These are phyloP conservation scores for Aspergillus asperescens DNA, from an alignment of 495 filamentous ascomycete genomes.

Conservation along the genomic window DNA sequence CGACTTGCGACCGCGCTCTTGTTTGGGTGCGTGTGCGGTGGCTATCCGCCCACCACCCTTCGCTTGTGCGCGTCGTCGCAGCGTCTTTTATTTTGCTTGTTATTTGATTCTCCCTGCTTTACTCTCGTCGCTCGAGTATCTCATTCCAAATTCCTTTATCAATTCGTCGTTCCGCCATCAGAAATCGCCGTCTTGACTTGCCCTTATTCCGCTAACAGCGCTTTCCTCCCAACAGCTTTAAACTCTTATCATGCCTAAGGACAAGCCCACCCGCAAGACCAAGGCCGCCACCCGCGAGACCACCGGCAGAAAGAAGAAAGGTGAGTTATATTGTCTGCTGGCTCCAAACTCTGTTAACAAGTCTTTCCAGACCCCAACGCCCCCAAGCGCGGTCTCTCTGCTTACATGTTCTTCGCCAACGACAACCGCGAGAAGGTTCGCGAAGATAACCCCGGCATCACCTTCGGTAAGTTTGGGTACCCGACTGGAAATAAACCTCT, in stretches of 20 bases:
- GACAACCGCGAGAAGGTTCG: constrained; percentile 97
- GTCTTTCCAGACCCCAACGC: constrained; percentile 78
- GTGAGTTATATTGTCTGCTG: constrained; percentile 39
- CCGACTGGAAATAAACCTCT: constrained; percentile 7
- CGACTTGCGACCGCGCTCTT: constrained; percentile 24
- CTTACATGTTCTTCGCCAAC: constrained; percentile 99
- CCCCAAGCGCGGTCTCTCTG: constrained; percentile 97
- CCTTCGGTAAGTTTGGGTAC: constrained; percentile 64
- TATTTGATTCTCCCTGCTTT: constrained; percentile 12
- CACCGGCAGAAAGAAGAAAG: constrained; percentile 73
- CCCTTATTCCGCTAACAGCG: constrained; percentile 10
- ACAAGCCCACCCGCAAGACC: constrained; percentile 52
- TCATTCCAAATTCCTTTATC: constrained; percentile 6
- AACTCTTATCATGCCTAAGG: constrained; percentile 66
- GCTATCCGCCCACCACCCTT: constrained; percentile 15
- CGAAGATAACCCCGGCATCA: constrained; percentile 96
- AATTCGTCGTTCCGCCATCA: neutral
- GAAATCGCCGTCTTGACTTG: neutral
- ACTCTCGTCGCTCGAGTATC: constrained; percentile 4
- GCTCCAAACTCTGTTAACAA: constrained; percentile 7
- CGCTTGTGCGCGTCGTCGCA: constrained; percentile 13
- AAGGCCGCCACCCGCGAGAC: constrained; percentile 38
- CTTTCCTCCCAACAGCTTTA: constrained; percentile 11
- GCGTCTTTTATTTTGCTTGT: constrained; percentile 12
- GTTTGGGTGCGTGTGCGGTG: constrained; percentile 19